These are phyloP conservation scores for Cylindrodendrum hubeiense DNA, from an alignment of 2,329 filamentous ascomycete species.

Conservation along the genomic window DNA sequence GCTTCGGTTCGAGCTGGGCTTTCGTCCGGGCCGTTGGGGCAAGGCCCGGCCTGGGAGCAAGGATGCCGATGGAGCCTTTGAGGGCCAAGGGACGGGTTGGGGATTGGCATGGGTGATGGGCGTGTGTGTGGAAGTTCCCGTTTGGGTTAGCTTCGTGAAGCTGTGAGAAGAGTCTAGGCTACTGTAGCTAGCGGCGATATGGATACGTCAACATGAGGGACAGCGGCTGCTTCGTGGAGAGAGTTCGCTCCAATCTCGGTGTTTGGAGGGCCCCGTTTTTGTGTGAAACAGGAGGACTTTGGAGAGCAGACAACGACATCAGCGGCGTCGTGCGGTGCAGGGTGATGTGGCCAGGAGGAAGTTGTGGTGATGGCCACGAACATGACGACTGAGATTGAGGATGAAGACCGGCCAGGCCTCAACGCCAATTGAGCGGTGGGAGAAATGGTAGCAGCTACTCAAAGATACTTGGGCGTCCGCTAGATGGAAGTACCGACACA, in stretches of 20 bases:
- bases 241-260: conserved; percentile 36
- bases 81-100: conserved; percentile 27
- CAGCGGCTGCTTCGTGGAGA: neutral
- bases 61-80: conserved; percentile 29
- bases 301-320: neutral
- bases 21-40: conserved; percentile 43
- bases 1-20: conserved; percentile 41
- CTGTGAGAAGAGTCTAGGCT: conserved; percentile 27
- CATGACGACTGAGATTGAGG: neutral
- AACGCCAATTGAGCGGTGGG: neutral
- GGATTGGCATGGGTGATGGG: conserved; percentile 19
- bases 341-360: neutral
- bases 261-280: conserved; percentile 18
- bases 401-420: neutral
- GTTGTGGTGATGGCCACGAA: neutral
- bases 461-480: conserved; percentile 26
- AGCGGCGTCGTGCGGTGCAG: neutral
- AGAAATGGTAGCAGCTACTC: neutral
- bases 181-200: conserved; percentile 34
- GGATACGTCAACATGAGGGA: conserved; percentile 20
- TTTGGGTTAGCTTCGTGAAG: conserved; percentile 26
- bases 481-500: conserved; percentile 16
- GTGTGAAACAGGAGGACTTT: conserved; percentile 13
- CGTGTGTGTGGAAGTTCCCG: conserved; percentile 20
- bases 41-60: conserved; percentile 33